Evolutionary conservation across 108 stramenopile genomes (phyloP).

Genomic region (Bacterosira constricta): DNA sequence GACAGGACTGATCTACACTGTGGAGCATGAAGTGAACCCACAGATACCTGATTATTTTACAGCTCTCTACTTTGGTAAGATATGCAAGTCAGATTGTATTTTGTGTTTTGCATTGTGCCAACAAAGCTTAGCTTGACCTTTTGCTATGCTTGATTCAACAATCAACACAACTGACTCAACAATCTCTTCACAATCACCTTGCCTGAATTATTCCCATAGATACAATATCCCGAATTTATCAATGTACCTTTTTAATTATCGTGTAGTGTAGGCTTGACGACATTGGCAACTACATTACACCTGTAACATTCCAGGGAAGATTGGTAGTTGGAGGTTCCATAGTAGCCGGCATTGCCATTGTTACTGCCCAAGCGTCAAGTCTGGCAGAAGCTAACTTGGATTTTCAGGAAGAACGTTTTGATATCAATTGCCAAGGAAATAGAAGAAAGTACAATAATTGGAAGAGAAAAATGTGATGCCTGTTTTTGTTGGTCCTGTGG

Average conservation of each 20-base stretch:
- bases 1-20: conserved; percentile 77
- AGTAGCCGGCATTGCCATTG: conserved; percentile 69
- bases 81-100: no score
- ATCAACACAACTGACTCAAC: no score
- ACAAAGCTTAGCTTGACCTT: no score
- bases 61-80: conserved; percentile 82
- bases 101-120: no score
- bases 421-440: conserved; percentile 17
- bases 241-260: no score
- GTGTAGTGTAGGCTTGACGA: no score
- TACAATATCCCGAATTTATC: no score
- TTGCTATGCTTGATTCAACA: no score
- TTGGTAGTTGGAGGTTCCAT: conserved; percentile 67
- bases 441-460: conserved; percentile 33
- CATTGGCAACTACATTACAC: conserved; percentile 76
- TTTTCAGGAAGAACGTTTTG: conserved; percentile 31
- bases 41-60: conserved; percentile 72
- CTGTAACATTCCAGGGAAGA: conserved; percentile 65
- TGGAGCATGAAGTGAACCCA: conserved; percentile 74
- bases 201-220: no score
- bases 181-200: no score
- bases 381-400: conserved; percentile 39
- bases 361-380: conserved; percentile 69
- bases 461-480: conserved; percentile 52
- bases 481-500: conserved; percentile 67